Evolutionary conservation across 345 rosid species (phyloP).

Genomic region (Pelargonium nanum): DNA sequence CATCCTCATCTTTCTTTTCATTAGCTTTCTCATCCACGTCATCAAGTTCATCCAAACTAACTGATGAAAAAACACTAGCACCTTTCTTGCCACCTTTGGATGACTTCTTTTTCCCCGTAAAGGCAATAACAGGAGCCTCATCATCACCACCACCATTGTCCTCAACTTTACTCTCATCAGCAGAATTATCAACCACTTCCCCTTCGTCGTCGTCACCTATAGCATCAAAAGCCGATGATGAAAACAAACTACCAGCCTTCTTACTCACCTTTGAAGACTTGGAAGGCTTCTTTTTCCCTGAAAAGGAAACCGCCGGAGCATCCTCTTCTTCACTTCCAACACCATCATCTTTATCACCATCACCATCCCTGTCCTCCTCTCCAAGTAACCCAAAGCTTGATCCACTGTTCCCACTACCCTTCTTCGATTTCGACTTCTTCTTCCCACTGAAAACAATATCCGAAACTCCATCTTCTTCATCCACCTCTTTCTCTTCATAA

Average conservation of each 20-base stretch:
- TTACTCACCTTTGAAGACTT: constrained; percentile 30
- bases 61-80: constrained; percentile 13
- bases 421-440: constrained; percentile 21
- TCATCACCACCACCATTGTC: constrained; percentile 20
- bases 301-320: constrained; percentile 23
- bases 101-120: constrained; percentile 42
- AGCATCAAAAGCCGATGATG: constrained; percentile 38
- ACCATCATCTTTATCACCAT: constrained; percentile 13
- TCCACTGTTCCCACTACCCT: constrained; percentile 4
- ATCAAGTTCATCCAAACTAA: constrained; percentile 26
- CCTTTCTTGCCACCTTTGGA: constrained; percentile 31
- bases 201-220: constrained; percentile 33
- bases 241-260: constrained; percentile 29
- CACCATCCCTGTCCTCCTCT: constrained; percentile 15
- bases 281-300: constrained; percentile 39
- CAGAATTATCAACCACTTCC: constrained; percentile 23
- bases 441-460: constrained; percentile 21
- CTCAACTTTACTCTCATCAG: constrained; percentile 12
- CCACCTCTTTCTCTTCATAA: constrained; percentile 14
- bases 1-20: constrained; percentile 22
- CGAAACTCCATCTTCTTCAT: constrained; percentile 15
- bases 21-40: constrained; percentile 22
- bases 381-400: constrained; percentile 15
- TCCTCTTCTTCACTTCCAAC: constrained; percentile 32
- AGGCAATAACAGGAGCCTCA: constrained; percentile 25